Base-by-base conservation (phyloP, 345 rosid genomes). In the Pistacia vera region DNA sequence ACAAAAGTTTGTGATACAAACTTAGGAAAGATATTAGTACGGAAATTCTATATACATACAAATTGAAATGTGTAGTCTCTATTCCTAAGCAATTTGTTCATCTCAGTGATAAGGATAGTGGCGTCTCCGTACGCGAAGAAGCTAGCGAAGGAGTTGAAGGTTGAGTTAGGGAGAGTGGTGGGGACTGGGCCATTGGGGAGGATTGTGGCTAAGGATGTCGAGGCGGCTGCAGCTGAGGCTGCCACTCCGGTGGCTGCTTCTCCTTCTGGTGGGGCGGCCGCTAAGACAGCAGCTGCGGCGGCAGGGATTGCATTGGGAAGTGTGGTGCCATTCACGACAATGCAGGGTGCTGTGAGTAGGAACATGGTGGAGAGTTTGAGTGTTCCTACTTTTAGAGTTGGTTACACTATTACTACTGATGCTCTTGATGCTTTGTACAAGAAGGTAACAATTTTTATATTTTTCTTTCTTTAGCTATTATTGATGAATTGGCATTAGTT, bases 151-250 rank as follows among this genome's bases (percentile, higher is more conserved):
- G 99, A 95, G 63, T 77, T 93, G 87, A 93, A 96, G 66, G 85
- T 93, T 74, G 97, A 93, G 56, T 80, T 96, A 80, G 86, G 71
- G 75, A 79, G 72, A 75, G 75, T 96, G 5, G 82, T 79, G 65
- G 97, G 97, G 46, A 91, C 90, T 86, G 98, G 98, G 1, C 98
- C 98, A 0, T 69, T 82, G 87, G 98, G 98, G 22, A 93, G 98
- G 81, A 93, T 95, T 82, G 98, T 95, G 76, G 97, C 98, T 44
- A 93, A 95, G 83, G 98, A 96, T 77, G 97, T 93, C 46, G 97
- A 93, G 79, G 91, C 89, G 0, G 94, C 90, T 13, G 88, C 85
- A 2, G 82, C 81, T 0, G 85, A 73, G 3, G 78, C 79, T 0
- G 72, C 84, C 18, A 75, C 68, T 13, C 64, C 54, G 41, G 65